Evolutionary conservation across 2,329 filamentous ascomycete species (phyloP), one percentile per base, ranked within the genome.

Genomic region (Cercospora sp.): DNA sequence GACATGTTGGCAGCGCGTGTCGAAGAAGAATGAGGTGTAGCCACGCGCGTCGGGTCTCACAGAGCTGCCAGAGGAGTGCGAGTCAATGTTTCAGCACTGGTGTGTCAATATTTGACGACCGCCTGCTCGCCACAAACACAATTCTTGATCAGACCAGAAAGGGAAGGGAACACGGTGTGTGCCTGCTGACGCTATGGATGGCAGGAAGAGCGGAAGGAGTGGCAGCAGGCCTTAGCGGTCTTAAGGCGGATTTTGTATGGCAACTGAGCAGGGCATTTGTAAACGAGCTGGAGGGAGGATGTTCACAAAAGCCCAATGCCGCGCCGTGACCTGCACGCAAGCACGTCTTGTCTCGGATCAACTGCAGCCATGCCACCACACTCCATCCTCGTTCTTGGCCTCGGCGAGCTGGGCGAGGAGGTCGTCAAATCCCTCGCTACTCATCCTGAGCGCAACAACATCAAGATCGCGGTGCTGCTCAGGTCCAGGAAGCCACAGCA

Each of bases 361-460:
- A 16, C 20, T 55, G 48, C 48, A 30, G 51, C 53, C 23, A 63
- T 63, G 58, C 18, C 60, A 36, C 40, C 59, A 16, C 5, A 23
- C 3, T 68, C 69, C 10, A 80, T 90, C 66, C 86, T 91, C 60
- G 81, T 91, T 61, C 79, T 91, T 67, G 89, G 89, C 63, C 86
- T 87, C n/a, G 89, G 89, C 67, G 89, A 91, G 79, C 84, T 91
- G 13, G 89, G 89, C 60, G 79, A 81, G 4, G 82, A 85, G 16
- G 80, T 91, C 66, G 79, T 90, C 16, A 76, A 82, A 33, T 80
- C 83, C 10, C 82, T 91, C 7, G 75, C 80, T 13, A 60, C 71
- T 0, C 85, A 89, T 70, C 81, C 84, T 0, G 73, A 78, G 42
- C 79, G 79, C 23, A 31, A 73, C n/a, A 65, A 69, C 16, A 77